Evolutionary conservation across 306 rosid genomes (phyloP).

Genomic region (Luffa acutangula): DNA sequence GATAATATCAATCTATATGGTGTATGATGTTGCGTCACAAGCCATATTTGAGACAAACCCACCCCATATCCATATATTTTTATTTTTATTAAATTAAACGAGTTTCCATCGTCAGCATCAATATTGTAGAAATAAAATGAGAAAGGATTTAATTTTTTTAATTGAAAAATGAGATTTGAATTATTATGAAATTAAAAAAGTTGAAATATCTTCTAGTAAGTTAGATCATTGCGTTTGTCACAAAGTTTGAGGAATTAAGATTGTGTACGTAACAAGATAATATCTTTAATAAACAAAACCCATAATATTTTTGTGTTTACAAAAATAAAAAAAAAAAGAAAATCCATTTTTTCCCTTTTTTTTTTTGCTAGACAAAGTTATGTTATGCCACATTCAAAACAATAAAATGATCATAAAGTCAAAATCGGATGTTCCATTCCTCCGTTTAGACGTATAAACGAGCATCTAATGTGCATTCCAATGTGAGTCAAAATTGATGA

Average conservation of each 20-base stretch:
- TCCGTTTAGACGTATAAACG: neutral
- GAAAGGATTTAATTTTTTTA: neutral
- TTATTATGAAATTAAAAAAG: neutral
- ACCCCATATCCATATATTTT: neutral
- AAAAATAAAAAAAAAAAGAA: neutral
- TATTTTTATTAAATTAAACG: neutral
- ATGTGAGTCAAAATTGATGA: neutral
- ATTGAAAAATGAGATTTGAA: neutral
- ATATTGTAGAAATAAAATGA: neutral
- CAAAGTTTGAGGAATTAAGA: neutral
- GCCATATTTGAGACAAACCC: neutral
- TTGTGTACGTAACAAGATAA: neutral
- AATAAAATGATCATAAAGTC: neutral
- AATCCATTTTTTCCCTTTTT: neutral
- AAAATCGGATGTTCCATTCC: neutral
- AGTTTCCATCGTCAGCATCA: neutral
- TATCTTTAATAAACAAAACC: neutral
- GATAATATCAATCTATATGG: neutral
- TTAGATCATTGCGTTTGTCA: slow-evolving; percentile 3
- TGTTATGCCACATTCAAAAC: neutral
- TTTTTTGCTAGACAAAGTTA: neutral
- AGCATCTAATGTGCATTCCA: neutral
- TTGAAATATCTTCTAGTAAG: neutral
- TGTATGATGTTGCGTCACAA: neutral
- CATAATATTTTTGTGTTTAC: neutral